Evolutionary conservation across 257 asterid species (phyloP).

Genomic region (Fraxinus pennsylvanica): DNA sequence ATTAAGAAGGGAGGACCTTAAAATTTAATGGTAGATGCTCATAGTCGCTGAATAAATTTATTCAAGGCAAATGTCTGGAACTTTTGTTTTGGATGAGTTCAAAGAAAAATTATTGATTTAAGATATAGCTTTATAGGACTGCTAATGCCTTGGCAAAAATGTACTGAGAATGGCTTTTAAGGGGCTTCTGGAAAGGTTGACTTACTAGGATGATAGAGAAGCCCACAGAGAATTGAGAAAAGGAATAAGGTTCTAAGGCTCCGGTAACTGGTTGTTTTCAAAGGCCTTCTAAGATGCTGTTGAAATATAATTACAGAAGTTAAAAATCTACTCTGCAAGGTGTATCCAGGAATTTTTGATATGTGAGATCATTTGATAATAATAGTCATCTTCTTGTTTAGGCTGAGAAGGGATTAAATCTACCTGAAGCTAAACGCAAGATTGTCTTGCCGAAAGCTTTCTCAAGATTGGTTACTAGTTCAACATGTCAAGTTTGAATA

Average conservation of each 20-base stretch:
- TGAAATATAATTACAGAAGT: not conserved
- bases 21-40: not conserved
- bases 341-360: not conserved
- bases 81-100: not conserved
- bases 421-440: not conserved
- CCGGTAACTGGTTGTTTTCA: not conserved
- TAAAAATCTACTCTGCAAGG: not conserved
- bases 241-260: not conserved
- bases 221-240: not conserved
- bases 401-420: not conserved
- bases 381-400: not conserved
- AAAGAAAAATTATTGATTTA: not conserved
- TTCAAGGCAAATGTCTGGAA: not conserved
- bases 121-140: not conserved
- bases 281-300: not conserved
- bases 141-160: not conserved
- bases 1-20: not conserved
- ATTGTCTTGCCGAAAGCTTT: not conserved
- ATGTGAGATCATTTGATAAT: not conserved
- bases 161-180: not conserved
- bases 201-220: not conserved
- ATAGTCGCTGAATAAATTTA: not conserved
- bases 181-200: not conserved
- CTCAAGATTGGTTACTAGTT: not conserved
- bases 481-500: not conserved